A percentile compares a stretch with the other conserved stretches of the same genome.
These are phyloP conservation scores for Phaeotremella fagi DNA, from an alignment of 768 basidiomycete genomes.

Conservation along the genomic window DNA sequence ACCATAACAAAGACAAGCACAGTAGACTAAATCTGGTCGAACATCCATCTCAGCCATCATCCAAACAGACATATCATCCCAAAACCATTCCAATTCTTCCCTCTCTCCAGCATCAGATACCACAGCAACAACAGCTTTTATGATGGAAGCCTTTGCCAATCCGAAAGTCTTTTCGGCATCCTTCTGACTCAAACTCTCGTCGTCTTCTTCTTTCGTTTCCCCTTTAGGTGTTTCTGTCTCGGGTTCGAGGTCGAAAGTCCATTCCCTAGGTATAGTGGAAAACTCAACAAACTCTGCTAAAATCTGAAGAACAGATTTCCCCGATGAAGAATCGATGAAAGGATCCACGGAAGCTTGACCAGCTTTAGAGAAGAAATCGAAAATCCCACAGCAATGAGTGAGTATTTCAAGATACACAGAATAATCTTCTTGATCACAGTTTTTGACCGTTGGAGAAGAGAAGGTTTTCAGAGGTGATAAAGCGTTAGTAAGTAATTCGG, in stretches of 20 bases:
- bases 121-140: slow-evolving; percentile 18
- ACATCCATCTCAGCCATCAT: slow-evolving; percentile 1
- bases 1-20: slow-evolving; percentile 34
- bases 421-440: background rate
- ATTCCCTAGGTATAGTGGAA: background rate
- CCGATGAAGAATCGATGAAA: background rate
- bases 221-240: background rate
- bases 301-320: background rate
- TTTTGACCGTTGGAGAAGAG: background rate
- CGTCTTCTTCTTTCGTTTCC: background rate
- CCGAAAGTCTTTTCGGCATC: slow-evolving; percentile 5
- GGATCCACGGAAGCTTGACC: background rate
- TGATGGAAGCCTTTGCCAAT: slow-evolving; percentile 14
- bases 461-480: background rate
- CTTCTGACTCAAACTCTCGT: background rate
- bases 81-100: slow-evolving; percentile 4
- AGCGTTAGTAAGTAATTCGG: background rate
- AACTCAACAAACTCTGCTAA: background rate
- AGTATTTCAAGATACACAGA: background rate
- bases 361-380: background rate
- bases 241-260: no score
- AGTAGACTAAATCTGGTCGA: slow-evolving; percentile 25
- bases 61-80: slow-evolving; percentile 27
- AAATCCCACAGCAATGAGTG: background rate
- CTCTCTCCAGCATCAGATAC: slow-evolving; percentile 6